phyloP scores from a whole-genome alignment of 345 rosid genomes.

The Populus pruinosa region DNA sequence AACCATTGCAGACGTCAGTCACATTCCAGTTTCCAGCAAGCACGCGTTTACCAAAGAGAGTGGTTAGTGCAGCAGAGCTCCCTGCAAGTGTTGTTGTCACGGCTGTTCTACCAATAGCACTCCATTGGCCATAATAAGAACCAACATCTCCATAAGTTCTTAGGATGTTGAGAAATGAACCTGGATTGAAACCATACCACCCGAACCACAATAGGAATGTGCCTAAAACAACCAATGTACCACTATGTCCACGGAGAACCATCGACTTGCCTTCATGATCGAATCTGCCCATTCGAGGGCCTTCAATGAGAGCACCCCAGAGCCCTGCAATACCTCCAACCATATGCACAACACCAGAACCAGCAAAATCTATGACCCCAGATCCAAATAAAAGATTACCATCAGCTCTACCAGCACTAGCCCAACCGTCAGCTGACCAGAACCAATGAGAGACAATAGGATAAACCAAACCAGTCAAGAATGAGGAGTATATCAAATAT shows the following conservation, averaged over 20 bases:
- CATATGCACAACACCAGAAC: constrained; percentile 41
- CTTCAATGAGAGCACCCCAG: constrained; percentile 46
- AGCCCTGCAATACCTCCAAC: constrained; percentile 45
- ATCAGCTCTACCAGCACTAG: constrained; percentile 31
- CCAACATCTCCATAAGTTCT: constrained; percentile 24
- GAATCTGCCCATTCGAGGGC: constrained; percentile 39
- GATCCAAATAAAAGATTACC: constrained; percentile 25
- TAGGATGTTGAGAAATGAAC: constrained; percentile 36
- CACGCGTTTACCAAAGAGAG: constrained; percentile 34
- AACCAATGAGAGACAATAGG: constrained; percentile 45
- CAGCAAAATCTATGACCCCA: constrained; percentile 46
- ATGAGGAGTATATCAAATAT: constrained; percentile 30
- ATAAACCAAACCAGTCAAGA: constrained; percentile 45
- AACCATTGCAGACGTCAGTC: constrained; percentile 40
- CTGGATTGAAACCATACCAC: constrained; percentile 47
- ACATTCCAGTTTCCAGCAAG: constrained; percentile 38
- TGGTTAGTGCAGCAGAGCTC: constrained; percentile 38
- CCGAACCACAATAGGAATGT: constrained; percentile 44
- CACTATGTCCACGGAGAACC: constrained; percentile 37
- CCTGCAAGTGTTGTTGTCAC: constrained; percentile 46
- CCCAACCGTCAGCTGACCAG: constrained; percentile 47
- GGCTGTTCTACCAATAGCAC: constrained; percentile 44
- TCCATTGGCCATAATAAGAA: constrained; percentile 42
- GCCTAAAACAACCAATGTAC: constrained; percentile 41
- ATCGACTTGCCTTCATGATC: constrained; percentile 17